These are phyloP conservation scores for Podospora fimiseda DNA, from an alignment of 495 filamentous ascomycete species.

Conservation along the genomic window DNA sequence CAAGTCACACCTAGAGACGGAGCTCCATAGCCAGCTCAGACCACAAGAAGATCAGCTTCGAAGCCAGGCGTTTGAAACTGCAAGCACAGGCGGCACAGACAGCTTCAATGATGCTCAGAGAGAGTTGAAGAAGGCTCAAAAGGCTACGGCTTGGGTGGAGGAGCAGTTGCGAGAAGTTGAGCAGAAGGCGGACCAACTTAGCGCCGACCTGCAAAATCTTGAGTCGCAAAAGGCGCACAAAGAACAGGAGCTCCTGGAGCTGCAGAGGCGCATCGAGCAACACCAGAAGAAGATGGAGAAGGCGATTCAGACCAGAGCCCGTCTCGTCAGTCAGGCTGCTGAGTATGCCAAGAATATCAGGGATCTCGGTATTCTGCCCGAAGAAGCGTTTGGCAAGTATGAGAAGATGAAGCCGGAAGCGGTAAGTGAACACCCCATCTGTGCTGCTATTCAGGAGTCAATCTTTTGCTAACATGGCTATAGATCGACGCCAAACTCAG, in stretches of 20 bases:
- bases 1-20: conserved; percentile 73
- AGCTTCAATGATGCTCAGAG: conserved; percentile 73
- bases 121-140: conserved; percentile 70
- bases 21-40: conserved; percentile 77
- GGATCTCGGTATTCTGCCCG: conserved; percentile 86
- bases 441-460: neutral
- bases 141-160: conserved; percentile 55
- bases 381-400: conserved; percentile 91
- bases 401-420: conserved; percentile 69
- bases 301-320: conserved; percentile 76
- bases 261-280: conserved; percentile 75
- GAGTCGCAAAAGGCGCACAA: conserved; percentile 59
- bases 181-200: conserved; percentile 58
- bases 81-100: conserved; percentile 50
- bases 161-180: conserved; percentile 67
- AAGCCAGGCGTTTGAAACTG: conserved; percentile 64
- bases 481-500: conserved; percentile 78
- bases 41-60: conserved; percentile 83
- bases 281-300: conserved; percentile 89
- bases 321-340: conserved; percentile 64
- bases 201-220: conserved; percentile 51
- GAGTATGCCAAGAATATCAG: conserved; percentile 84
- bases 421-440: conserved; percentile 37
- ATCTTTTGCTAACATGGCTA: conserved; percentile 13
- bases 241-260: conserved; percentile 63